Base-by-base conservation (phyloP, 805 yeast species). In the Candida qinlingensis region DNA sequence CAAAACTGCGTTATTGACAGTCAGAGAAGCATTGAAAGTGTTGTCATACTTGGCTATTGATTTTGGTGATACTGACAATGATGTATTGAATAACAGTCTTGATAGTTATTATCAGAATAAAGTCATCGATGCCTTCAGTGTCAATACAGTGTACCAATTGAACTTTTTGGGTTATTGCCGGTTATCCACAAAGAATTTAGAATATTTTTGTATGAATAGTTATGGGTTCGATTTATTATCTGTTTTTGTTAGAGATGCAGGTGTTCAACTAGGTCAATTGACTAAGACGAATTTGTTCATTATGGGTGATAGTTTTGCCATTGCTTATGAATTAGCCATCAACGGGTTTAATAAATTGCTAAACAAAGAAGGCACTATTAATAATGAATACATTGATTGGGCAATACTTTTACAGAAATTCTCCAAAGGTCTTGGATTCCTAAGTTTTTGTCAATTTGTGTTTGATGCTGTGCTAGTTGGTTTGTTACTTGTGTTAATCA, bases 151-250 rank as follows among this genome's bases (percentile, higher is more conserved):
- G 5, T 79, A 67, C 57, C 66, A 68, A 37, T 66, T 79, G 53
- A 76, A 71, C 57, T 69, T 68, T 45, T 59, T 70, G 42, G 81
- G 83, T 1, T 80, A 72, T 61, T 77, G 83, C 58, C 72, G 78
- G 31, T 46, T 59, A 5, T 70, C 68, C 35, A 49, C 51, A 12
- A 49, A 58, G 12, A 48, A 48, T 35, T 46, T 46, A 3, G 48
- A 45, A 1, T 37, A 41, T 6, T 60, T 52, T 55, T 71, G 81
- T 52, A 58, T 66, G 52, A 57, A 55, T 8, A 68, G 72, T 44
- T 58, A 63, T 44, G 81, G 80, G 1, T 59, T 77, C 47, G 82
- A 80, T 57, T 54, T 78, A 12, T 61, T 75, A 7, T 65, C 77
- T 7, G 73, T 74, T 11, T 61, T 78, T 12, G 66, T 78, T 9